Conservation (phyloP, 768 basidiomycete genomes). For the Calocera cornea region DNA sequence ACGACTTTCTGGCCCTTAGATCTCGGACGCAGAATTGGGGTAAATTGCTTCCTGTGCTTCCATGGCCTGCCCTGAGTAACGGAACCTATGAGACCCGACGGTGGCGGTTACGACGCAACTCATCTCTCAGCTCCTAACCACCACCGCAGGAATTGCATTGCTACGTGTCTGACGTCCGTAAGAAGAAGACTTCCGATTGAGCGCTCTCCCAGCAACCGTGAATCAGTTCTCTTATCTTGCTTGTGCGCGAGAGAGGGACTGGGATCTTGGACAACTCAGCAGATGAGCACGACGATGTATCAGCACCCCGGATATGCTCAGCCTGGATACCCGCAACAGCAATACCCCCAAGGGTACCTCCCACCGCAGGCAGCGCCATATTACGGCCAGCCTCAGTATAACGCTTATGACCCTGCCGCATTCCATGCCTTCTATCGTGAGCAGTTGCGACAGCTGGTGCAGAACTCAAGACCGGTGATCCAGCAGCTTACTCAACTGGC, state of each 20-base stretch:
- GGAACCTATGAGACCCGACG: not conserved
- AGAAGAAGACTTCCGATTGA: not conserved
- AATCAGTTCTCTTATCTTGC: not conserved
- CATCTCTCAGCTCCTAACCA: constrained; percentile 4
- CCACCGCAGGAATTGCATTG: not conserved
- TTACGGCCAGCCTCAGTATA: not conserved
- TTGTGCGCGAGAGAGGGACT: not conserved
- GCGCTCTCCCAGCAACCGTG: not conserved
- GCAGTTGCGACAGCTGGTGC: constrained; percentile 66
- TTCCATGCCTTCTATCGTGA: constrained; percentile 68
- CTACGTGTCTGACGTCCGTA: not conserved
- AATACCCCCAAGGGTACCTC: not conserved
- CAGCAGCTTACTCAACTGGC: constrained; percentile 86
- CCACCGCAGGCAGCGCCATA: not conserved
- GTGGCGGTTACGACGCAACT: not conserved
- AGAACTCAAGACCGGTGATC: constrained; percentile 92
- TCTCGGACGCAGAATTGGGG: not conserved
- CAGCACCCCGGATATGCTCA: not conserved
- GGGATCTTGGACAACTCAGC: not conserved
- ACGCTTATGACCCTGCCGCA: constrained; percentile 39
- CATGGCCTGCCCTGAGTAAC: constrained; percentile 1
- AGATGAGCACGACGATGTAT: not conserved
- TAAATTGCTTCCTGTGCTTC: not conserved
- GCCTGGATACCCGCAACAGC: not conserved
- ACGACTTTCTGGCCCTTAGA: constrained; percentile 5